Conservation (phyloP, 306 rosid genomes). For the Acacia melanoxylon region DNA sequence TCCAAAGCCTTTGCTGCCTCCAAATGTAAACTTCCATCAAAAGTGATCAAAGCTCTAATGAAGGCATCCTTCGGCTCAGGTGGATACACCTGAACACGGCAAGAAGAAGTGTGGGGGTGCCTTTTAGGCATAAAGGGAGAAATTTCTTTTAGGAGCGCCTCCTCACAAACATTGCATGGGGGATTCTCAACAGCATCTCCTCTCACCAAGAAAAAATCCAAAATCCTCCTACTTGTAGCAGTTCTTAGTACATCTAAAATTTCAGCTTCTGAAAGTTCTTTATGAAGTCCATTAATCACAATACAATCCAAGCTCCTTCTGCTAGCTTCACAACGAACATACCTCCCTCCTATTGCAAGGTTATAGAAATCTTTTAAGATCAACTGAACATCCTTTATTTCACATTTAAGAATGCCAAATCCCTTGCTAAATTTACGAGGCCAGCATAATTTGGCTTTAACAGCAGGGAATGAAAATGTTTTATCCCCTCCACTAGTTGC, state of each 20-base stretch:
- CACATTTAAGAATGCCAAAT: conserved; percentile 64
- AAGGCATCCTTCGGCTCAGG: conserved; percentile 65
- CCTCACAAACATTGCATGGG: conserved; percentile 62
- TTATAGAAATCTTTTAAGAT: conserved; percentile 61
- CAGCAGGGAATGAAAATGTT: conserved; percentile 66
- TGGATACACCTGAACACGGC: conserved; percentile 66
- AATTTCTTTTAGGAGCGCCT: conserved; percentile 71
- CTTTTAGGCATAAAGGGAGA: conserved; percentile 65
- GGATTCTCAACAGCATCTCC: conserved; percentile 71
- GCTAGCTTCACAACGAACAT: conserved; percentile 57
- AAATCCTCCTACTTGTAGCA: conserved; percentile 68
- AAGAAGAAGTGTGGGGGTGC: conserved; percentile 47
- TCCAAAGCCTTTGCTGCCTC: conserved; percentile 97
- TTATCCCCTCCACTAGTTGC: conserved; percentile 60
- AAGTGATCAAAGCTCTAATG: conserved; percentile 70
- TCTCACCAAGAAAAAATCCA: conserved; percentile 70
- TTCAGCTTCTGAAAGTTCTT: conserved; percentile 65
- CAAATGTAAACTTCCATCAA: conserved; percentile 91
- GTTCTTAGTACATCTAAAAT: conserved; percentile 54
- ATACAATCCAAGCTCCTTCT: conserved; percentile 43
- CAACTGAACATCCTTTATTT: conserved; percentile 41
- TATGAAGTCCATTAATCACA: conserved; percentile 55
- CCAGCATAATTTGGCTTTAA: conserved; percentile 80
- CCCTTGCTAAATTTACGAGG: conserved; percentile 80
- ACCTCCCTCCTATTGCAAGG: conserved; percentile 65